A percentile compares a stretch with the other conserved stretches of the same genome.
Evolutionary conservation across 2,329 filamentous ascomycete species (phyloP).

Genomic region (Penicillium sp.): DNA sequence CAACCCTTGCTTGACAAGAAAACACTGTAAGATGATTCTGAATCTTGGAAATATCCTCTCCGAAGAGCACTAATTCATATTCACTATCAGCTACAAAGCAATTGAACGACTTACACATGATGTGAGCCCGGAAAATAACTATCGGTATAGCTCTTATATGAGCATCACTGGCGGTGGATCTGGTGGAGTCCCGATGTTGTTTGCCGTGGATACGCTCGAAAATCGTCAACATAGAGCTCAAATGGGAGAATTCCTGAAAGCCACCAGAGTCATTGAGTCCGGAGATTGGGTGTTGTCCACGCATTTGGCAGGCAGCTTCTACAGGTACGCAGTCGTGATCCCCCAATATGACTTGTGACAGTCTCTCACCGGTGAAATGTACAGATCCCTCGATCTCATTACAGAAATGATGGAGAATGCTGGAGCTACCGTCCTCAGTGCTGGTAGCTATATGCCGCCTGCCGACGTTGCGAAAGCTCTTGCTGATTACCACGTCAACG

Average conservation of each 20-base stretch:
- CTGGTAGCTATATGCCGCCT: slow-evolving; percentile 31
- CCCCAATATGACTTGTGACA: no score
- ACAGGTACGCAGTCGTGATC: slow-evolving; percentile 33
- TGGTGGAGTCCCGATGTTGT: slow-evolving; percentile 39
- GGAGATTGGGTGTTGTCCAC: slow-evolving; percentile 47
- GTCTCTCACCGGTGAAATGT: no score
- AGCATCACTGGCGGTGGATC: slow-evolving; percentile 46
- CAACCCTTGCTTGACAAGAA: not conserved
- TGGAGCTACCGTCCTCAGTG: slow-evolving; percentile 43
- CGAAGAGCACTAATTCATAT: not conserved
- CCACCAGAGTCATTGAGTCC: slow-evolving; percentile 31
- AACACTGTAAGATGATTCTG: not conserved
- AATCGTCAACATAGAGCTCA: slow-evolving; percentile 45
- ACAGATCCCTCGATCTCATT: slow-evolving; percentile 43
- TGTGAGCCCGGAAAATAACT: slow-evolving; percentile 36
- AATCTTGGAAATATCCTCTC: not conserved
- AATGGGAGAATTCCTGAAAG: slow-evolving; percentile 33
- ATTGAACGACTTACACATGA: slow-evolving; percentile 43
- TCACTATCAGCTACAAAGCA: slow-evolving; percentile 15
- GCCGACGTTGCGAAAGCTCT: not conserved
- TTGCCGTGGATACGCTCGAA: slow-evolving; percentile 44
- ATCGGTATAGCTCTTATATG: slow-evolving; percentile 41
- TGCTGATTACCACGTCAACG: not conserved
- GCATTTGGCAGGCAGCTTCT: slow-evolving; percentile 41
- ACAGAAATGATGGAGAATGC: slow-evolving; percentile 47